Conservation (phyloP, 495 filamentous ascomycete genomes). For the Saxophila tyrrhenica region DNA sequence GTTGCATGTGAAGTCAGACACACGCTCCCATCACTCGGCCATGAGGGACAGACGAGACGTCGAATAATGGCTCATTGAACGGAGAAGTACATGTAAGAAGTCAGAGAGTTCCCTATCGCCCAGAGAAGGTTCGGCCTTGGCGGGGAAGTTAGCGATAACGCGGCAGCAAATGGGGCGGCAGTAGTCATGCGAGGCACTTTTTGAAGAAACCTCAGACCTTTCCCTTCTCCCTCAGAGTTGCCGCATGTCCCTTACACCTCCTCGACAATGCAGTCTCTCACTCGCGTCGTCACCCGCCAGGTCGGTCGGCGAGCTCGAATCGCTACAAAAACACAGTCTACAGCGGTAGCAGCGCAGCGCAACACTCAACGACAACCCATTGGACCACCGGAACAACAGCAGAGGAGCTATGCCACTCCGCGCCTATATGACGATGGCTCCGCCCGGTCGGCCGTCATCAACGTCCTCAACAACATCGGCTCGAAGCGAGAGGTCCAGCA, state of each 20-base stretch:
- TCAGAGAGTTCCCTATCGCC: no score
- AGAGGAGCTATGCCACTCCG: slow-evolving; percentile 9
- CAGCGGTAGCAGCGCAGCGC: background rate
- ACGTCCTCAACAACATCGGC: slow-evolving; percentile 89
- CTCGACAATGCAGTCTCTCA: background rate
- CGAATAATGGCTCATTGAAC: no score
- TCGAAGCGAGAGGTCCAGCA: slow-evolving; percentile 97
- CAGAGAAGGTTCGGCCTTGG: no score
- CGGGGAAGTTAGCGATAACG: no score
- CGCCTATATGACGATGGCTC: slow-evolving; percentile 17
- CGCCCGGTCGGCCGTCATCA: slow-evolving; percentile 82
- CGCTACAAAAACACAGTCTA: background rate
- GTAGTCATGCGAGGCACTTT: background rate
- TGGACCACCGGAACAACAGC: background rate
- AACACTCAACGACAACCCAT: background rate
- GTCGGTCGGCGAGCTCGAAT: background rate
- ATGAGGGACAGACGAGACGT: no score
- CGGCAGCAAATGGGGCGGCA: no score
- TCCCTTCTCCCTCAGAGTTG: background rate
- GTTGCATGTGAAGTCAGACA: no score
- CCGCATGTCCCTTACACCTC: background rate
- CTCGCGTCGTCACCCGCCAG: background rate
- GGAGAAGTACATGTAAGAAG: no score
- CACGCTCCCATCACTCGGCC: no score
- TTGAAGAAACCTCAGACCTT: background rate